A percentile compares a stretch with the other conserved stretches of the same genome.
These are phyloP conservation scores for Stromatinia cepivora DNA, from an alignment of 2,329 filamentous ascomycete genomes.

Conservation along the genomic window DNA sequence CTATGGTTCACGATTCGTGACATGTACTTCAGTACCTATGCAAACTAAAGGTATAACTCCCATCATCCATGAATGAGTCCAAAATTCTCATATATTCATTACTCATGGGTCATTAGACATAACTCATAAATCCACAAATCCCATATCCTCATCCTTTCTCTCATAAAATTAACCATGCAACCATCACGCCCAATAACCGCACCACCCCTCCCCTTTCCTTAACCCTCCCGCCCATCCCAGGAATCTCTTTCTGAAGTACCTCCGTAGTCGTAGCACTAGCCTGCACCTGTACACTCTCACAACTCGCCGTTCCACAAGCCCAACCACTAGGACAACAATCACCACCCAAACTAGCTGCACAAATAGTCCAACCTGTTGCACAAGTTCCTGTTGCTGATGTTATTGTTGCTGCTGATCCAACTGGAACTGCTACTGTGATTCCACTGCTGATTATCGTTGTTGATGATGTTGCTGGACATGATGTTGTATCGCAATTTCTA, in stretches of 20 bases:
- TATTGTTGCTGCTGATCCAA: constrained; percentile 47
- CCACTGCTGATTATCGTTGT: constrained; percentile 69
- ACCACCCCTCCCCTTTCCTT: not conserved
- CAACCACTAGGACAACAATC: constrained; percentile 85
- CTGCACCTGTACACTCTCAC: constrained; percentile 59
- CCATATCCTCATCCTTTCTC: too few relatives aligned
- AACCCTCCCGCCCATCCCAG: constrained; percentile 20
- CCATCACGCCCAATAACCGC: not conserved
- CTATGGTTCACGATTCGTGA: too few relatives aligned
- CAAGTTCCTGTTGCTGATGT: constrained; percentile 53
- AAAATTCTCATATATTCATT: not conserved
- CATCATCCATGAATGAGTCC: not conserved
- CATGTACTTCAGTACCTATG: not conserved
- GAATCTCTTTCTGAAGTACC: constrained; percentile 35
- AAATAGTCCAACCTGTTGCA: constrained; percentile 77
- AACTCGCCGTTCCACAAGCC: constrained; percentile 70
- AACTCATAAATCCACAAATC: not conserved
- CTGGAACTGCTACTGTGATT: constrained; percentile 69
- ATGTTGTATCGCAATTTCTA: constrained; percentile 77
- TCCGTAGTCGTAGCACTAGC: constrained; percentile 55
- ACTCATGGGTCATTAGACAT: not conserved
- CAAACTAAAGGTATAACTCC: not conserved
- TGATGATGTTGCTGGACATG: constrained; percentile 64
- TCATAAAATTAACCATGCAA: constrained; percentile 6
- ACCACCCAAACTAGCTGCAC: constrained; percentile 62